Conservation (phyloP, 2,329 filamentous ascomycete species). For the Botrytis medusae region DNA sequence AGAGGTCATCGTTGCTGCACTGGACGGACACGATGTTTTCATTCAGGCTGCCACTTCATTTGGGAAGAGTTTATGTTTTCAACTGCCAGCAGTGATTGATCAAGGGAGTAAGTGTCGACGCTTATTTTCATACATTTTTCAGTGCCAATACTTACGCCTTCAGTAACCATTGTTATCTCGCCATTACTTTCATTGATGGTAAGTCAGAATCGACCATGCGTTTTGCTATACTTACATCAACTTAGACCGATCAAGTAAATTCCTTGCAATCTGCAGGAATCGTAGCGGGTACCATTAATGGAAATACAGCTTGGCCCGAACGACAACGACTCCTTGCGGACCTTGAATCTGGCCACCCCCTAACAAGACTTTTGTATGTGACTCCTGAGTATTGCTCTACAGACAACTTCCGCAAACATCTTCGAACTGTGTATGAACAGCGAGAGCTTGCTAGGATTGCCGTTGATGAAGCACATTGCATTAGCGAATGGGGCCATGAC, state of each 20-base stretch:
- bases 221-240: slow-evolving; percentile 15
- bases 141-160: slow-evolving; percentile 28
- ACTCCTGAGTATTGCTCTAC: slow-evolving; percentile 86
- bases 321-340: slow-evolving; percentile 73
- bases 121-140: neutral
- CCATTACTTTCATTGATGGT: slow-evolving; percentile 89
- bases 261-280: slow-evolving; percentile 73
- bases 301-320: slow-evolving; percentile 67
- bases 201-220: slow-evolving; percentile 24
- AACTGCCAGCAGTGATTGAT: slow-evolving; percentile 84
- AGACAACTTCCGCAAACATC: slow-evolving; percentile 71
- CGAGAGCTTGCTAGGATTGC: slow-evolving; percentile 83
- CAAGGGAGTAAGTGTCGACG: slow-evolving; percentile 66
- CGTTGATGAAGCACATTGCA: slow-evolving; percentile 94
- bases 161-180: slow-evolving; percentile 87
- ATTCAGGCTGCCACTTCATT: slow-evolving; percentile 89
- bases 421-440: slow-evolving; percentile 74
- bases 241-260: slow-evolving; percentile 85
- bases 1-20: slow-evolving; percentile 80
- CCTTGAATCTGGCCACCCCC: slow-evolving; percentile 82
- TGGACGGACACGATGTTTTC: slow-evolving; percentile 86
- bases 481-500: slow-evolving; percentile 97
- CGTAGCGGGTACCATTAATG: slow-evolving; percentile 82
- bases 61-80: slow-evolving; percentile 91
- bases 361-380: slow-evolving; percentile 82